Base-by-base conservation (phyloP, 768 basidiomycete species). In the Butyriboletus loyo region DNA sequence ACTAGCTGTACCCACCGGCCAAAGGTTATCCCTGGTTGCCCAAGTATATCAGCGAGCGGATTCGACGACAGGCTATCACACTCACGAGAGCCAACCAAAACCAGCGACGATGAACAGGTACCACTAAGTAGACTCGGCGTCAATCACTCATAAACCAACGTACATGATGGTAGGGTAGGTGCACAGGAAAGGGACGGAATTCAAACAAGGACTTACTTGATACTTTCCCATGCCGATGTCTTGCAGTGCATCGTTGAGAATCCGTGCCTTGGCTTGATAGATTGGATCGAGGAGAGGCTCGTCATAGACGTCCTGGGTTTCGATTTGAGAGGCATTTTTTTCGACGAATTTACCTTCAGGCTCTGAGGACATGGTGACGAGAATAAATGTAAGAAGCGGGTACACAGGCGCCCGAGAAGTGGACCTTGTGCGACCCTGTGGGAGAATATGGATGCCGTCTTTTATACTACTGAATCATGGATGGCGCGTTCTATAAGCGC, bases 1-100 rank as follows among this genome's bases (percentile, higher is more conserved):
- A 15, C 34, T 32, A 44, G 11, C 19, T 49, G 42, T 42, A 64
- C 82, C 53, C 59, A 87, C 85, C 19, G 85, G 85, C 87, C 86
- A 88, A 25, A 86, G 76, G 58, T 83, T 87, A 60, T 87, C 86
- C 17, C 86, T 63, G 30, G 30, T 84, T 61, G 6, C 49, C 28
- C 17, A 19, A 14, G 34, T 39, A 25, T 30, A 49, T 65, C 38
- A 62, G 31, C 13, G 37, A 28, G 11, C 11, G 1, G 1, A 5
- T 35, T 40, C 14, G 22, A 31, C 9, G 45, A 46, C 9, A 41
- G 11, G 19, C 17, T 8, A 39, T 31, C 11, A 48, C 35, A 74
- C 84, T 66, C 65, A 86, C 85, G 84, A 81, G 53, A 87, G 77
- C 86, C 85, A 88, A 46, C 87, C 87, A 68, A 89, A 87, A 2